Conservation (phyloP, 305 asterid genomes). For the Striga hermonthica region DNA sequence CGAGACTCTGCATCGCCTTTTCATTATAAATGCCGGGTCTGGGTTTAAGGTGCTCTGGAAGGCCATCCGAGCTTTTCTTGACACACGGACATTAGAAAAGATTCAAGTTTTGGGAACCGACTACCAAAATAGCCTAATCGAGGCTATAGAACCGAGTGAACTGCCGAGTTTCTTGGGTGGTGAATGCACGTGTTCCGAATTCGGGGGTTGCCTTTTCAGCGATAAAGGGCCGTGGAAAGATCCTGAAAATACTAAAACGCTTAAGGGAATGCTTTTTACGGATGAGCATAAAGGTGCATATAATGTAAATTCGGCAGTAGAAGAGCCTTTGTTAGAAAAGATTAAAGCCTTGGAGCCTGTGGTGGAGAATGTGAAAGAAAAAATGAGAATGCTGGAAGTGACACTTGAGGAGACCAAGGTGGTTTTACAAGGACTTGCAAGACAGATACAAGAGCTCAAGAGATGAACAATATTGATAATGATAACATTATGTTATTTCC, state of each 20-base stretch:
- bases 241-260: constrained; percentile 43
- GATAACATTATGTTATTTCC: too few species aligned
- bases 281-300: constrained; percentile 36
- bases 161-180: constrained; percentile 76
- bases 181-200: constrained; percentile 51
- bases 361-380: constrained; percentile 45
- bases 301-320: constrained; percentile 18
- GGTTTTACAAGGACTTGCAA: constrained; percentile 53
- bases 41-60: constrained; percentile 69
- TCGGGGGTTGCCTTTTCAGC: constrained; percentile 60
- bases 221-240: constrained; percentile 85
- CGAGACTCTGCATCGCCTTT: constrained; percentile 72
- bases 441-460: constrained; percentile 50
- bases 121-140: constrained; percentile 48
- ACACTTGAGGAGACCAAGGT: constrained; percentile 49
- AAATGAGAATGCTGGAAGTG: constrained; percentile 51
- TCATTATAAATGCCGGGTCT: constrained; percentile 67
- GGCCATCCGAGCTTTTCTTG: constrained; percentile 59
- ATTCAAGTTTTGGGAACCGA: constrained; percentile 66
- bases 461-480: constrained; percentile 24
- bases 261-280: constrained; percentile 46
- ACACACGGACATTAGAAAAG: constrained; percentile 61
- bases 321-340: constrained; percentile 32
- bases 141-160: constrained; percentile 66
- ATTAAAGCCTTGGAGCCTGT: constrained; percentile 45